Base-by-base conservation (phyloP, 805 yeast genomes). In the Candida odintsovae region DNA sequence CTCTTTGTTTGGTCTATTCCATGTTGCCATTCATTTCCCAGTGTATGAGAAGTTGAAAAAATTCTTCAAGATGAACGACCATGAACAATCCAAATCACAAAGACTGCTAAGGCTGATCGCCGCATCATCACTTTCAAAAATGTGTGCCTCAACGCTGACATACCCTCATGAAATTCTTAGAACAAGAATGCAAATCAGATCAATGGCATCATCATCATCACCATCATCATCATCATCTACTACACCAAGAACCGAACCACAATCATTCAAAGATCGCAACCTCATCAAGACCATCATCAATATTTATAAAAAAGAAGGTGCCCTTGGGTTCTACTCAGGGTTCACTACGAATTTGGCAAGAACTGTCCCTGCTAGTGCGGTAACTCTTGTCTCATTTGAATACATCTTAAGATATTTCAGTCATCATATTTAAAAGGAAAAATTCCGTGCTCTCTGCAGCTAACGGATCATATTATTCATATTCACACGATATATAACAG, bases 1-100 rank as follows among this genome's bases (percentile, higher is more conserved):
- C 1, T 90, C 97, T 0, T 71, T 92, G 48, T 78, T 92, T 56
- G 99, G 99, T 0, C 73, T 92, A 28, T 71, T 87, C 37, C 98
- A 92, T 64, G 98, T 92, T 39, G 98, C 97, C 1, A 86, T 92
- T 44, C 98, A 92, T 66, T 92, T 92, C 73, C 98, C 98, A 26
- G 79, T 90, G 10, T 92, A 92, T 64, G 99, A 92, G 60, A 74
- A 79, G 55, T 70, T 92, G 52, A 92, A 92, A 61, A 62, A 63
- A 19, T n/a, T 71, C 28, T 72, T 86, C 25, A 51, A 58, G 6
- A 61, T 57, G 45, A 54, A 57, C 33, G 63, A 55, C 22, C 48
- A 42, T 9, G 47, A 52, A 22, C 53, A 54, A n/a, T 49, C 51
- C 50, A 53, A 53, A 54, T 45, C 51, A 6, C 39, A 56, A 55